These are phyloP conservation scores for Nasturtium officinale DNA, from an alignment of 345 rosid species.

Conservation along the genomic window DNA sequence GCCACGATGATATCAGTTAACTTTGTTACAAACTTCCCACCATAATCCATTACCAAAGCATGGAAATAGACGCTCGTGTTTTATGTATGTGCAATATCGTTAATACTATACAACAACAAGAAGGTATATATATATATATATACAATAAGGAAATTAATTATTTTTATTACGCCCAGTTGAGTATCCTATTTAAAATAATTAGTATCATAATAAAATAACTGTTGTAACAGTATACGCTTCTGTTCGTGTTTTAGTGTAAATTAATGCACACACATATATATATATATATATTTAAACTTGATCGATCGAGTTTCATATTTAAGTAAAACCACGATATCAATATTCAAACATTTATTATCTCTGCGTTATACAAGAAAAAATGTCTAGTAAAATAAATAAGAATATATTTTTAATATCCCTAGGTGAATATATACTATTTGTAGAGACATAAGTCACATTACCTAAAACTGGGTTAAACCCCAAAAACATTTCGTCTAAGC, in stretches of 20 bases:
- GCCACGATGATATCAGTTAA: conserved; percentile 29
- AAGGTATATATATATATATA: too few relatives aligned
- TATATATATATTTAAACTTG: neutral
- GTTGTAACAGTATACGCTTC: too few relatives aligned
- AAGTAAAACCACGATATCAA: neutral
- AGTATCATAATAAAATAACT: too few relatives aligned
- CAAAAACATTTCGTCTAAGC: conserved; percentile 22
- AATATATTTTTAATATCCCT: neutral
- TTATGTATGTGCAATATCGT: neutral
- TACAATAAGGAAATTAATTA: too few relatives aligned
- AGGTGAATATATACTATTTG: neutral
- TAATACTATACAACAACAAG: neutral
- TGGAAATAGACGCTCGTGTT: conserved; percentile 12
- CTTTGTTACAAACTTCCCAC: conserved; percentile 6
- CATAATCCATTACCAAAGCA: conserved; percentile 1
- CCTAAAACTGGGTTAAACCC: conserved; percentile 23
- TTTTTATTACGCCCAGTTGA: neutral
- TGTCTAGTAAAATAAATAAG: neutral
- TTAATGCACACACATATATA: neutral
- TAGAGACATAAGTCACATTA: neutral
- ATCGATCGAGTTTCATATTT: neutral
- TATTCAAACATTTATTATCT: neutral
- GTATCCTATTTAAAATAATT: neutral
- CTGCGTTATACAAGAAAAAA: neutral
- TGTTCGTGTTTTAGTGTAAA: neutral